Evolutionary conservation across 1,284 basidiomycete genomes (phyloP), one percentile per base, ranked within the genome.

Genomic region (Boletus mariae): DNA sequence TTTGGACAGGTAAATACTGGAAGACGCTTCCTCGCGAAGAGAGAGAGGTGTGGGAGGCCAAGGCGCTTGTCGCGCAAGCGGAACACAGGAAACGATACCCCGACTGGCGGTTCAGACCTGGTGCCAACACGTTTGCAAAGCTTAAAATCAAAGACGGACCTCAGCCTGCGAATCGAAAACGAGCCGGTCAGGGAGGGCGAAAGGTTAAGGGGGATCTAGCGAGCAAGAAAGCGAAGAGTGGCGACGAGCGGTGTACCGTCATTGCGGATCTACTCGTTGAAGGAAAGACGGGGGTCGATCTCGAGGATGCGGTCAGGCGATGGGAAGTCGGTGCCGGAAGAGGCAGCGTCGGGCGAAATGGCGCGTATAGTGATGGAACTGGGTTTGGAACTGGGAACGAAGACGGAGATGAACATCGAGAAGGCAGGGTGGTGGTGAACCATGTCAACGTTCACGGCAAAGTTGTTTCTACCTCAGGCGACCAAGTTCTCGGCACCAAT

Each of bases 21-120:
- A 80, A 80, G 64, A 73, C 78, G 0, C 75, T 86, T 0, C 71
- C 83, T n/a, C 73, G 71, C 23, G 71, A 79, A 53, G 84, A 90
- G 63, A 76, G 83, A 47, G 77, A 80, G 56, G 74, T 81, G 52
- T 93, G 90, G 85, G 87, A 91, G 64, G 81, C 80, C 26, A 82
- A 87, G 63, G 90, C 90, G 4, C 75, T 80, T 37, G 75, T 80
- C 10, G 90, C 90, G 3, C 87, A 87, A 61, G 85, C 80, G 4
- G 87, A 90, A 64, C 90, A 92, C 68, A 78, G 87, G 64, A 78
- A 76, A 58, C 80, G 83, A 61, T 91, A 88, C 65, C 87, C 87
- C 1, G 82, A 87, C 67, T 90, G 87, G 85, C 74, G 87, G 44
- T 90, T 89, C 69, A 77, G 83, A 42, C 86, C 84, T 13, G 77